Evolutionary conservation across 1,284 basidiomycete genomes (phyloP), one percentile per base, ranked within the genome.

Genomic region (Gymnopus androsaceus): DNA sequence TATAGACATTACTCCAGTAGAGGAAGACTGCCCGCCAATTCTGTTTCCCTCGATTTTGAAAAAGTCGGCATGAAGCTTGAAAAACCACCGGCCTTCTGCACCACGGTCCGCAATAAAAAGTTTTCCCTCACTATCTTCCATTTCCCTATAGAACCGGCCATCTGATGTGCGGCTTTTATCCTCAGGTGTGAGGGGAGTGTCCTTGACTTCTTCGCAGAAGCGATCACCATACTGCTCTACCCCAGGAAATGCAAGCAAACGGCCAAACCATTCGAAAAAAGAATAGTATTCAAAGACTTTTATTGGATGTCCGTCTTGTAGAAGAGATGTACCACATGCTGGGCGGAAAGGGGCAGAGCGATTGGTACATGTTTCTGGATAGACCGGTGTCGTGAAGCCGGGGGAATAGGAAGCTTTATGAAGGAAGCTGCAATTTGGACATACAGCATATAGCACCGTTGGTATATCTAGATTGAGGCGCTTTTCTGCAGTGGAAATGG

Each of bases 11-110:
- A 55, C 41, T 11, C 54, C 54, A 11, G 54, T 59, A n/a, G 57
- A 59, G 8, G 28, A 12, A 8, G 21, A 28, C n/a, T 47, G 19
- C 5, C 54, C 48, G 11, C 54, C 21, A 6, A 36, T 15, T 25
- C 30, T 33, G n/a, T 51, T 51, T 9, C 57, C 57, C 23, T 59
- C 40, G n/a, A 47, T 30, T 17, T 52, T 59, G 54, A 59, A 59
- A 28, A 55, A 55, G 25, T 59, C 57, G 6, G 33, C 47, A n/a
- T 55, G 41, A 6, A 59, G 42, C 3, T 36, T 44, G 31, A 59
- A 59, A 5, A 59, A 51, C 48, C 47, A 59, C 21, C 57, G 15
- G n/a, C 54, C 54, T 37, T 59, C 57, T 4, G 25, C 2, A 4
- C 57, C 57, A 5, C 54, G 15, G 3, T 48, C 54, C 4, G 33